Evolutionary conservation across 164 flowering plant genomes (phyloP), one percentile per base, ranked within the genome.

Genomic region (Buxus sempervirens): DNA sequence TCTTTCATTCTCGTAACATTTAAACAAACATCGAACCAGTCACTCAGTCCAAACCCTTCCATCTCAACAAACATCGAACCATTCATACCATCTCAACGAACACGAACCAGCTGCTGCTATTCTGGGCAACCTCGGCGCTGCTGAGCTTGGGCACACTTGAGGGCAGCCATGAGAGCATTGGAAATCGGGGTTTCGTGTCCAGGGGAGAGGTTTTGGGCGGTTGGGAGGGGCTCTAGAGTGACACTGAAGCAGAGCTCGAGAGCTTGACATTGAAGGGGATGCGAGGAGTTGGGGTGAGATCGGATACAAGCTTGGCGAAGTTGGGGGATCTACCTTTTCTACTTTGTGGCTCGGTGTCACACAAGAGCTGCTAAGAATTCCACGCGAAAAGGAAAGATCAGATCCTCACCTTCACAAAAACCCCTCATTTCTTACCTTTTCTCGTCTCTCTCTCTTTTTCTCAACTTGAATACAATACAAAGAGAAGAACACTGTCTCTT

Each of bases 231-330:
- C 58, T 89, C 90, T 15, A 89, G 80, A 0, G 95, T 91, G 20
- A 89, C 95, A 77, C 85, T 84, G 80, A 89, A 89, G 73, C 95
- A 89, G 64, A 89, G 90, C 87, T 89, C 95, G 23, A 89, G 78
- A 0, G 95, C 95, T 13, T 89, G 63, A 77, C 95, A 89, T 83
- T 89, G 95, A 6, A 89, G 80, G 0, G 95, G 95, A 66, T 89
- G 95, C 1, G 90, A 85, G 0, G 95, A 89, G 55, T 87, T 89
- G 56, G 91, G 89, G 74, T 89, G 95, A n/a, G 90, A 86, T 38
- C 85, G 81, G 64, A 86, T 83, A 66, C 94, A 89, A 0, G 94
- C 91, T 56, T 83, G 88, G 6, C 91, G 80, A 54, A 89, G 80
- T n/a, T n/a, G n/a, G n/a, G n/a, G n/a, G n/a, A n/a, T 82, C 64